phyloP scores from a whole-genome alignment of 345 rosid species.

The Dovyalis caffra region DNA sequence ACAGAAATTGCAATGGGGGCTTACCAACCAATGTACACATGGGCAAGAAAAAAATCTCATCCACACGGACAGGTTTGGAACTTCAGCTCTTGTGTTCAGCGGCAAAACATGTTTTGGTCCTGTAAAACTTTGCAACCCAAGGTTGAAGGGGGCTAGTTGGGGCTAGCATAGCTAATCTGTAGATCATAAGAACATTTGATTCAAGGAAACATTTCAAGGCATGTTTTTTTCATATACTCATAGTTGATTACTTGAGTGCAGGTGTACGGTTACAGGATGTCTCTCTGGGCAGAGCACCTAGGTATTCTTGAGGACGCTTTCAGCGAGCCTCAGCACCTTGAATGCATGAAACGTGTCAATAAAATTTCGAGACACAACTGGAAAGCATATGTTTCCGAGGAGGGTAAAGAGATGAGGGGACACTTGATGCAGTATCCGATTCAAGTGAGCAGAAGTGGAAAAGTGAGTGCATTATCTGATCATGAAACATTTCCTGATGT shows the following conservation, averaged over 20 bases:
- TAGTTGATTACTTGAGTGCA: conserved; percentile 10
- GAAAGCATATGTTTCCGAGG: conserved; percentile 44
- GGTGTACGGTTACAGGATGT: conserved; percentile 73
- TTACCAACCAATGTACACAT: conserved; percentile 58
- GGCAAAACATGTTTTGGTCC: no score
- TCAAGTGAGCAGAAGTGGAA: conserved; percentile 39
- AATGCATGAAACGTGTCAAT: conserved; percentile 45
- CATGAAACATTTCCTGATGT: conserved; percentile 63
- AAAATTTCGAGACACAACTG: conserved; percentile 44
- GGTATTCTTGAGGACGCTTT: conserved; percentile 43
- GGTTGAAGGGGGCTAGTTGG: no score
- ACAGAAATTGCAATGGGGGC: conserved; percentile 77
- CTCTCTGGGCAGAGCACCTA: conserved; percentile 69
- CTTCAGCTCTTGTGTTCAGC: not conserved
- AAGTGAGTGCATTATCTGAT: conserved; percentile 33
- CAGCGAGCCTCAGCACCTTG: conserved; percentile 34
- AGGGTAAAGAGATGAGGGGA: conserved; percentile 50
- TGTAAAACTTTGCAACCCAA: no score
- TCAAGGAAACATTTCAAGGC: no score
- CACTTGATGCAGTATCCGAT: conserved; percentile 61
- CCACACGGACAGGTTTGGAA: conserved; percentile 55
- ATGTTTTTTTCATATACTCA: not conserved
- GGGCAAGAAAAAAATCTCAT: conserved; percentile 47
- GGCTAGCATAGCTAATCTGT: no score
- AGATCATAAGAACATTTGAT: no score